These are phyloP conservation scores for Apiospora koreana DNA, from an alignment of 2,329 filamentous ascomycete genomes.

Conservation along the genomic window DNA sequence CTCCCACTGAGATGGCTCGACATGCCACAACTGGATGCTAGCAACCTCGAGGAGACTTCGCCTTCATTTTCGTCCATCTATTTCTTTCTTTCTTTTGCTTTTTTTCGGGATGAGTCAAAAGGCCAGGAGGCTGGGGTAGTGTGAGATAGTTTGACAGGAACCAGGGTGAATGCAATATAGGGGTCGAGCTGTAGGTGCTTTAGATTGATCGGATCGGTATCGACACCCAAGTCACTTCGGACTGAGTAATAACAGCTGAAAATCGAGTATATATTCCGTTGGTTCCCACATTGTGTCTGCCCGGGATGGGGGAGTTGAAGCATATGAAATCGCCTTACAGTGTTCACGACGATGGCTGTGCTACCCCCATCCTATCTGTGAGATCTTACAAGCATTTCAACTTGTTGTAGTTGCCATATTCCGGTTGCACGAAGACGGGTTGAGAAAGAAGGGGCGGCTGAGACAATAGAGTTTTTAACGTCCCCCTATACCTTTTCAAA, in stretches of 20 bases:
- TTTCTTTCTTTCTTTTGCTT: background rate
- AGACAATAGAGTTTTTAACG: background rate
- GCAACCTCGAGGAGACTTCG: background rate
- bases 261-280: background rate
- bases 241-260: background rate
- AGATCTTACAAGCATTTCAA: background rate
- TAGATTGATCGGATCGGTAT: background rate
- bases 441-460: background rate
- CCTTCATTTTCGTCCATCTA: background rate
- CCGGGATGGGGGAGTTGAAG: background rate
- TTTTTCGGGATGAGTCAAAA: background rate
- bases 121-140: background rate
- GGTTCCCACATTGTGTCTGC: background rate
- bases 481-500: background rate
- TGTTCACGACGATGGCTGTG: background rate
- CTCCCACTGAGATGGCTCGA: background rate
- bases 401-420: background rate
- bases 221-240: background rate
- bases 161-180: background rate
- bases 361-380: background rate
- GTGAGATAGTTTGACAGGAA: background rate
- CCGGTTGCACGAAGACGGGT: background rate
- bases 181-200: background rate
- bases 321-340: background rate
- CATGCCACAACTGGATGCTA: background rate